Evolutionary conservation across 352 stramenopile genomes (phyloP), one percentile per base, ranked within the genome.

Genomic region (Phytophthora gonapodyides): DNA sequence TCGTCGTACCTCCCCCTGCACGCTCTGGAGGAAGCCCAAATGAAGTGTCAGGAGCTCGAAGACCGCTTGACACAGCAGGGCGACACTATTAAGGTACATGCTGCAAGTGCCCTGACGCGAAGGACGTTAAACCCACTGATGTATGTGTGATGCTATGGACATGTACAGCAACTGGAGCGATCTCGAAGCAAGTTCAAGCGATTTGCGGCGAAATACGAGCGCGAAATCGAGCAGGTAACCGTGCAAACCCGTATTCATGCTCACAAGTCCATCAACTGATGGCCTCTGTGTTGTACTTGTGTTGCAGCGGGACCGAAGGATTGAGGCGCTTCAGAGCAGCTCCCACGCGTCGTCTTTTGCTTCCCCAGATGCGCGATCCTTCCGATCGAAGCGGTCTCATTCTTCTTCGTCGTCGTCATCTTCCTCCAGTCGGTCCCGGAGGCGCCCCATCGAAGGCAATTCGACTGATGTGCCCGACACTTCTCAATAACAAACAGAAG

Each of bases 111-210:
- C 1, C 27, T 31, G 27, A 31, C 27, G 27, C 27, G 27, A 8
- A 31, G 27, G 8, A 31, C 27, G 27, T 8, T 31, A 31, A 31
- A 31, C 27, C 27, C 27, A 8, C 50, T 41, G 15, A 19, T 49
- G 36, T 57, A 17, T 63, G 1, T 63, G 1, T 47, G 36, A 27
- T 58, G 7, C 38, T n/a, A 16, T 44, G 45, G 12, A 56, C 61
- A 17, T 38, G 34, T 65, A 15, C 51, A 94, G 86, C 80, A 89
- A 82, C 50, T 94, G 38, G 86, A 94, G 68, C 71, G 83, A 27
- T 94, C 86, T 16, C 83, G 86, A 16, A 93, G 82, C 63, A 94
- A 94, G 38, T 94, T 94, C 58, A 91, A 92, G 61, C 76, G 84
- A 10, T 94, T 94, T 44, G 86, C 82, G 1, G 86, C 81, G 5